A percentile compares a stretch with the other conserved stretches of the same genome.
phyloP scores from a whole-genome alignment of 2,329 filamentous ascomycete genomes.

The Stromatinia cepivora region DNA sequence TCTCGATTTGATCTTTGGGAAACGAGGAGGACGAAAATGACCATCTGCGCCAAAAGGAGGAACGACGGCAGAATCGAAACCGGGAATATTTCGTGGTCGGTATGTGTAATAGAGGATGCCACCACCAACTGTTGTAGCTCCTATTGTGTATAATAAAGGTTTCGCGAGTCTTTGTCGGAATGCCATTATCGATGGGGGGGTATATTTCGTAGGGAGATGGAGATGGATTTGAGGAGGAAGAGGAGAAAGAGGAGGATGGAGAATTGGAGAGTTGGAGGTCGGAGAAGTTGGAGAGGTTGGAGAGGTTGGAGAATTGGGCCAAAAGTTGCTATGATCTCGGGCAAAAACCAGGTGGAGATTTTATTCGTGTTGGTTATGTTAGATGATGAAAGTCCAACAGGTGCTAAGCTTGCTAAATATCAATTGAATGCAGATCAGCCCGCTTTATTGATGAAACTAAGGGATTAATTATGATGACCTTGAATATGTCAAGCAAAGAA shows the following conservation, averaged over 20 bases:
- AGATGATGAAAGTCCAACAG: conserved; percentile 4
- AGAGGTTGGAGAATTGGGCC: conserved; percentile 5
- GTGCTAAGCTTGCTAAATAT: conserved; percentile 18
- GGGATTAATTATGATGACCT: background rate
- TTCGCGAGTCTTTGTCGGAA: conserved; percentile 48
- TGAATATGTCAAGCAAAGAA: background rate
- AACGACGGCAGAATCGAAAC: conserved; percentile 65
- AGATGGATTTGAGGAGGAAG: conserved; percentile 28
- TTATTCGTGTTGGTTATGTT: conserved; percentile 9
- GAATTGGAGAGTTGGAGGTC: background rate
- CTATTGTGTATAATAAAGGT: conserved; percentile 53
- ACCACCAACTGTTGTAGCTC: conserved; percentile 48
- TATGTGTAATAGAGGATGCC: conserved; percentile 57
- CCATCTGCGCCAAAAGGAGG: conserved; percentile 70
- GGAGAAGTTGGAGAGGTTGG: background rate
- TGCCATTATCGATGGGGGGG: conserved; percentile 38
- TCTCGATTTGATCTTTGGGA: conserved; percentile 51
- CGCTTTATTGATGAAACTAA: conserved; percentile 15
- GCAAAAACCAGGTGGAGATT: conserved; percentile 15
- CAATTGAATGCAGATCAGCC: conserved; percentile 21
- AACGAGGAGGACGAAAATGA: conserved; percentile 57
- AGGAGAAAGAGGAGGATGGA: conserved; percentile 24
- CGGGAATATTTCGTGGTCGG: conserved; percentile 71
- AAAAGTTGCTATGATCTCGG: background rate
- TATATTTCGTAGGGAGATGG: conserved; percentile 13